phyloP scores from a whole-genome alignment of 129 eudicot genomes.

The Gnaphalium uliginosum region DNA sequence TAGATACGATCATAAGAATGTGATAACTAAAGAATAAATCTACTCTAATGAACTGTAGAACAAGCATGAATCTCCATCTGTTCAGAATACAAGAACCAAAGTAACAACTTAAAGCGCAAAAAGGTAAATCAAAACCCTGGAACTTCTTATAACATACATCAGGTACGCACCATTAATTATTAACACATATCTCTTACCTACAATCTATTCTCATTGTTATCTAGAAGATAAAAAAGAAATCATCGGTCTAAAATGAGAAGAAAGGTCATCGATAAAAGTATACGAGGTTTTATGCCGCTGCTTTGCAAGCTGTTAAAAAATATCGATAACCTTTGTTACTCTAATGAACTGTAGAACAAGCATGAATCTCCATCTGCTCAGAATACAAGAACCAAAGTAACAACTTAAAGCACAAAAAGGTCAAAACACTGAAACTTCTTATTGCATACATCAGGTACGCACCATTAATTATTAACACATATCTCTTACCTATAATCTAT shows the following conservation, averaged over 20 bases:
- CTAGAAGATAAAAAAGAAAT: constrained; percentile 1
- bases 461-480: constrained; percentile 2
- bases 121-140: background rate
- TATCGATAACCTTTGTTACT: too few species aligned
- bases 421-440: background rate
- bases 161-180: constrained; percentile 8
- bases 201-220: constrained; percentile 8
- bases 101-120: background rate
- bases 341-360: constrained; percentile 11
- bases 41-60: constrained; percentile 6
- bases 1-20: background rate
- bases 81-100: background rate
- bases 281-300: too few species aligned
- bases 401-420: background rate
- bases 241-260: constrained; percentile 7
- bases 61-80: constrained; percentile 5
- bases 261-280: too few species aligned
- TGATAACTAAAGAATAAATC: background rate
- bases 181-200: constrained; percentile 3
- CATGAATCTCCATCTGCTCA: constrained; percentile 5
- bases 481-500: constrained; percentile 1
- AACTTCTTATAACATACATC: background rate
- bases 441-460: too few species aligned
- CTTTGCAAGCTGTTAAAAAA: too few species aligned
- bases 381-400: background rate